Base-by-base conservation (phyloP, 768 basidiomycete genomes). In the Naganishia vishniacii region DNA sequence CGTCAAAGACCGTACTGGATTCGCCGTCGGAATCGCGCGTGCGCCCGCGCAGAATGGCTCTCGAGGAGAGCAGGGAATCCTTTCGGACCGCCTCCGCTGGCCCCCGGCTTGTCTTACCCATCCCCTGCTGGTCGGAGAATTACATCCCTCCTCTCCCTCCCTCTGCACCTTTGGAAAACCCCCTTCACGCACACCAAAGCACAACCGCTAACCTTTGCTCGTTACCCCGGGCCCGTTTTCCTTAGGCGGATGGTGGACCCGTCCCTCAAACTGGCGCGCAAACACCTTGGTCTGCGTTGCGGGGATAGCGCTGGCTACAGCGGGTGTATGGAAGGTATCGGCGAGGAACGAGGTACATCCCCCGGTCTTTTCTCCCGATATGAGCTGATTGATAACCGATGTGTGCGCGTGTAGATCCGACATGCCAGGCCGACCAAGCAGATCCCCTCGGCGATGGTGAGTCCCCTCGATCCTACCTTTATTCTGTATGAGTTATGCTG, bases 201-300 rank as follows among this genome's bases (percentile, higher is more conserved):
- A 12, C 25, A 37, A 23, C 41, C 42, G 48, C 32, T 5, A 48
- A 49, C 45, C 20, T 34, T n/a, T 16, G 20, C 45, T n/a, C 40
- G 42, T 12, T 42, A 44, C 32, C 41, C 34, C 59, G n/a, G 34
- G 31, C 51, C 49, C 53, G 15, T 37, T 18, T 32, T 12, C 49
- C 29, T 13, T 23, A 91, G 91, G 92, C 80, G 92, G 92, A 71
- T 97, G 92, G 92, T 97, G 92, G 92, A 84, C 85, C 37, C 84
- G 89, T 20, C 92, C 92, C 7, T 80, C 84, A 25, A 94, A 92
- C 80, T 95, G 92, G 92, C 84, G 84, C 64, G 77, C 84, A 28
- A 93, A 92, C 80, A 94, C 92, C 2, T 83, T 83, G 0, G 83
- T 94, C 58, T 82, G 83, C 18, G 82, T 84, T 65, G 80, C 81